Evolutionary conservation across 768 basidiomycete species (phyloP).

Genomic region (Boletus vinaceobasis): DNA sequence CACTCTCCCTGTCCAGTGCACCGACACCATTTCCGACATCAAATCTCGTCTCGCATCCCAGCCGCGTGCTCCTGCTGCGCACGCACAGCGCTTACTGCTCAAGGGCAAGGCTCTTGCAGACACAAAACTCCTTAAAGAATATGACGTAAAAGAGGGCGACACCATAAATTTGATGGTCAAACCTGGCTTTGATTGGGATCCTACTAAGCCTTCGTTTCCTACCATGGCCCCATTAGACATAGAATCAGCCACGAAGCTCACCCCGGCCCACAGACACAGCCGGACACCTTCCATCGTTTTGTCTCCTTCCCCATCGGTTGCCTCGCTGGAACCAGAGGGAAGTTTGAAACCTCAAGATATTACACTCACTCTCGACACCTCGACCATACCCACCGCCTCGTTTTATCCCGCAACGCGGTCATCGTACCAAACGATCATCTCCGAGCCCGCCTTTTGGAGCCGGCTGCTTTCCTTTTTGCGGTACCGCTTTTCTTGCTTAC

Average conservation of each 20-base stretch:
- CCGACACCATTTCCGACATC: conserved; percentile 80
- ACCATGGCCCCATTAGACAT: conserved; percentile 18
- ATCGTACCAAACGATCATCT: conserved; percentile 46
- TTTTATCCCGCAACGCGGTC: conserved; percentile 36
- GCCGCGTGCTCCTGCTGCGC: conserved; percentile 69
- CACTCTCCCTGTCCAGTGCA: conserved; percentile 66
- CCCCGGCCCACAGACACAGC: conserved; percentile 43
- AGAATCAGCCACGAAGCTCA: conserved; percentile 24
- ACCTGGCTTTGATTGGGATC: conserved; percentile 65
- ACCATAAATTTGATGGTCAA: conserved; percentile 87
- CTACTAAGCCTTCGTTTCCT: conserved; percentile 37
- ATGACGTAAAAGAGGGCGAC: conserved; percentile 75
- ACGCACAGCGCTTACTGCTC: conserved; percentile 80
- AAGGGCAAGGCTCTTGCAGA: conserved; percentile 95
- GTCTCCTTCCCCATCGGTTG: conserved; percentile 66
- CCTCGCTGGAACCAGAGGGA: conserved; percentile 39
- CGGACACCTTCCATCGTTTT: conserved; percentile 78
- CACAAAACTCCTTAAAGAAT: conserved; percentile 86
- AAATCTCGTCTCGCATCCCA: conserved; percentile 72
- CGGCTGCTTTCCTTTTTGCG: conserved; percentile 61
- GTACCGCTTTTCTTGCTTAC: conserved; percentile 27
- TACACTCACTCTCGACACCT: conserved; percentile 63
- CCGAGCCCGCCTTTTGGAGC: conserved; percentile 79
- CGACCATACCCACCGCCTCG: conserved; percentile 45
- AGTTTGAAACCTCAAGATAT: conserved; percentile 51